phyloP scores from a whole-genome alignment of 495 filamentous ascomycete species.

The Ascodesmis nigricans region DNA sequence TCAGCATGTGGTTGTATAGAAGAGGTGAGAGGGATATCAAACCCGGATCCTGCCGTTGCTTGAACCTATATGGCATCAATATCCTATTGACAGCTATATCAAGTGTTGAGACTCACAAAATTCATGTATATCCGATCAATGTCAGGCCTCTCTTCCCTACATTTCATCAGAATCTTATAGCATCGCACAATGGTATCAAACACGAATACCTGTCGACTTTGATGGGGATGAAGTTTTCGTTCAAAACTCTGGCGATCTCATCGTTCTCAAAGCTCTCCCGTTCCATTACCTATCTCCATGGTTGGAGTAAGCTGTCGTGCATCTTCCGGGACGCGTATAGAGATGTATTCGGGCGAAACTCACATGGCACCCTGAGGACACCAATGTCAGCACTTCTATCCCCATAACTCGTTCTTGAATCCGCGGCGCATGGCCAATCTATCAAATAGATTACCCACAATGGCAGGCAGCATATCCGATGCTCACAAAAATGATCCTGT shows the following conservation, averaged over 20 bases:
- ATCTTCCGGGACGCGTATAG: too few relatives aligned
- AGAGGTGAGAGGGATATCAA: too few relatives aligned
- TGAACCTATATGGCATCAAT: constrained; percentile 34
- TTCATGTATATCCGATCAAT: constrained; percentile 97
- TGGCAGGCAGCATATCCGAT: constrained; percentile 94
- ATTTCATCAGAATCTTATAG: neutral
- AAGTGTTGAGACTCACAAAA: constrained; percentile 38
- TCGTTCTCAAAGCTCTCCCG: constrained; percentile 76
- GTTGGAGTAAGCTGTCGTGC: too few relatives aligned
- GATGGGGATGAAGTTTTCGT: constrained; percentile 74
- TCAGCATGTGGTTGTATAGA: constrained; percentile 4
- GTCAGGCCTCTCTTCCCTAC: constrained; percentile 68
- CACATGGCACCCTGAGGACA: constrained; percentile 55
- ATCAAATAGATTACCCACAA: too few relatives aligned
- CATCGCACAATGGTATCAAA: neutral
- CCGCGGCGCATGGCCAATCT: neutral
- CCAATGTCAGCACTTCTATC: constrained; percentile 3
- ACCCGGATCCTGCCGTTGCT: constrained; percentile 69
- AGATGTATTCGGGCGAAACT: too few relatives aligned
- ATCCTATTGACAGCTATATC: too few relatives aligned
- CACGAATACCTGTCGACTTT: constrained; percentile 48
- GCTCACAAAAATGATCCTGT: constrained; percentile 78
- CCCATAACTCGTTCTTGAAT: neutral
- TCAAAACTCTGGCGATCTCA: constrained; percentile 61
- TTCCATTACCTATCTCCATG: constrained; percentile 36